phyloP scores from a whole-genome alignment of 2,329 filamentous ascomycete species.

The Diaporthe nobilis region DNA sequence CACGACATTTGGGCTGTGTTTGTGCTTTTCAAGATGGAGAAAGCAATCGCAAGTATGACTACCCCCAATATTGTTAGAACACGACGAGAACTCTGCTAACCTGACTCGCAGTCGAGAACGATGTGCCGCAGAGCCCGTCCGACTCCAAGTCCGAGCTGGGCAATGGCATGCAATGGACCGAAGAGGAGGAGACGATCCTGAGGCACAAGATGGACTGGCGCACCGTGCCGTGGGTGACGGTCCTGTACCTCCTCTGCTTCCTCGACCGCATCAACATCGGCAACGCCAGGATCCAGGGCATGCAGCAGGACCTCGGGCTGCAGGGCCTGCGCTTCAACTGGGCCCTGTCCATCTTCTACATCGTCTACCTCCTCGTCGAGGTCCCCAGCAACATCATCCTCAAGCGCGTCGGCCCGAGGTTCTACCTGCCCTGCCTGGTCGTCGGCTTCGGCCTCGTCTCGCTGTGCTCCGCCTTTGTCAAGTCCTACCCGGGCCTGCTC shows the following conservation, averaged over 20 bases:
- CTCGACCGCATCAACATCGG: slow-evolving; percentile 82
- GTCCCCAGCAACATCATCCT: slow-evolving; percentile 76
- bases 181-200: slow-evolving; percentile 64
- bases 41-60: slow-evolving; percentile 71
- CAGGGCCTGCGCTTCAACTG: slow-evolving; percentile 77
- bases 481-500: slow-evolving; percentile 75
- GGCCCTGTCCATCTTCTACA: slow-evolving; percentile 76
- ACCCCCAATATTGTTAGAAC: slow-evolving; percentile 71
- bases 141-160: slow-evolving; percentile 14
- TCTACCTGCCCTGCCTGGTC: slow-evolving; percentile 76
- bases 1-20: slow-evolving; percentile 51
- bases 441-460: slow-evolving; percentile 77
- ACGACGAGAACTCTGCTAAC: slow-evolving; percentile 67
- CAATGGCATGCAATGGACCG: slow-evolving; percentile 12
- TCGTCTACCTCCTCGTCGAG: slow-evolving; percentile 74
- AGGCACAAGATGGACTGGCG: slow-evolving; percentile 75
- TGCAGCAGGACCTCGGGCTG: slow-evolving; percentile 74
- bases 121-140: slow-evolving; percentile 12
- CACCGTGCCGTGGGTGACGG: slow-evolving; percentile 78
- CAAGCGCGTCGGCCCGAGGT: slow-evolving; percentile 72
- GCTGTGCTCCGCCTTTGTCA: slow-evolving; percentile 76
- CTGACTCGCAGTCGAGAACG: slow-evolving; percentile 61
- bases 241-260: slow-evolving; percentile 82
- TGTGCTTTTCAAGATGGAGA: slow-evolving; percentile 71
- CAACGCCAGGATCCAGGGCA: slow-evolving; percentile 75